Conservation (phyloP, 768 basidiomycete species). For the Phanerochaete sordida region DNA sequence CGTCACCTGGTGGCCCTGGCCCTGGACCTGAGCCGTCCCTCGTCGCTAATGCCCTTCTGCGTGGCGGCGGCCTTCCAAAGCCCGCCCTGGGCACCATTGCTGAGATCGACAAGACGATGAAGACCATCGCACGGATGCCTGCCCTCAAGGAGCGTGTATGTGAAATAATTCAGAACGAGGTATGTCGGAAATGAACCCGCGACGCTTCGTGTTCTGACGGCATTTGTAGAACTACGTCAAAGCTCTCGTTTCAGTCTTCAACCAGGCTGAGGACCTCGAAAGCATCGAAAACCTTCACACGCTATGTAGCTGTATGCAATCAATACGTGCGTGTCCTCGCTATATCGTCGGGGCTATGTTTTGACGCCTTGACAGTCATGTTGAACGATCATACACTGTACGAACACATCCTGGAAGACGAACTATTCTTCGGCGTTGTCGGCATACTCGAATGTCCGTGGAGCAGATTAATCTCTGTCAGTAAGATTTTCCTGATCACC, state of each 20-base stretch:
- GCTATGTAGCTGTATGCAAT: slow-evolving; percentile 89
- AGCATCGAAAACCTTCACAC: slow-evolving; percentile 87
- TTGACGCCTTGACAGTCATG: slow-evolving; percentile 56
- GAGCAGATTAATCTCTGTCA: slow-evolving; percentile 3
- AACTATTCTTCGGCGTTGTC: slow-evolving; percentile 87
- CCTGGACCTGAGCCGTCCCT: slow-evolving; percentile 53
- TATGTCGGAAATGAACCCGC: slow-evolving; percentile 35
- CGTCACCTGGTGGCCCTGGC: slow-evolving; percentile 65
- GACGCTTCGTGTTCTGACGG: slow-evolving; percentile 12
- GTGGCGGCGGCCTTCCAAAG: slow-evolving; percentile 68
- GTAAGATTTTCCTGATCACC: slow-evolving; percentile 16
- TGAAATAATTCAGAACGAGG: slow-evolving; percentile 84
- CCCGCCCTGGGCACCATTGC: slow-evolving; percentile 75
- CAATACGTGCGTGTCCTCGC: slow-evolving; percentile 64
- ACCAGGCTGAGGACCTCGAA: slow-evolving; percentile 91
- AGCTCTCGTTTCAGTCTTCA: slow-evolving; percentile 77
- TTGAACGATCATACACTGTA: slow-evolving; percentile 94
- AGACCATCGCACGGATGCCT: slow-evolving; percentile 68
- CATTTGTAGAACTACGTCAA: slow-evolving; percentile 78
- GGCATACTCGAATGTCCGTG: slow-evolving; percentile 94
- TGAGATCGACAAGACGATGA: slow-evolving; percentile 79
- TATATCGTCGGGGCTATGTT: neutral
- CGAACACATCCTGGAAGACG: slow-evolving; percentile 92
- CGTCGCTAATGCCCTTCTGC: slow-evolving; percentile 63
- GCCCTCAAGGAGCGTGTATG: slow-evolving; percentile 79